Conservation (phyloP, 2,329 filamentous ascomycete species). For the Xylariaceae sp. region DNA sequence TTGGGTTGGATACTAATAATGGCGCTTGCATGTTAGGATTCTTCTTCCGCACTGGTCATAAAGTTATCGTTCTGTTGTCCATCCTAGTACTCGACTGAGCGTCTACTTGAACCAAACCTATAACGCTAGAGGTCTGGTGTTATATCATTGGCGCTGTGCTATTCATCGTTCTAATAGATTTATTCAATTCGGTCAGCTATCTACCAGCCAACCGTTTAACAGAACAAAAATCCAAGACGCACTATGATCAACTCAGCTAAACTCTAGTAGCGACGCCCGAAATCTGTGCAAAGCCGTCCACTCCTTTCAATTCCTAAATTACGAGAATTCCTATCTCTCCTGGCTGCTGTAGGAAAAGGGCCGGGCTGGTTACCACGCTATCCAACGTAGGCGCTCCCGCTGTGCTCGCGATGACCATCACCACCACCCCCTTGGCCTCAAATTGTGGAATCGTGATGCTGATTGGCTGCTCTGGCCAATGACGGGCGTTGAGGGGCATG, state of each 20-base stretch:
- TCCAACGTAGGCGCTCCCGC: slow-evolving; percentile 46
- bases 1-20: neutral
- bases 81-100: neutral
- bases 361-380: slow-evolving; percentile 48
- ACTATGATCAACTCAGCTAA: no score
- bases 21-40: neutral
- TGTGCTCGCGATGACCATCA: slow-evolving; percentile 46
- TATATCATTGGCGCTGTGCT: neutral
- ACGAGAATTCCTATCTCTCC: slow-evolving; percentile 1
- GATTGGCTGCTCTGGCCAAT: slow-evolving; percentile 35
- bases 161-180: no score
- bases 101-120: neutral
- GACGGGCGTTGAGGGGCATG: slow-evolving; percentile 44
- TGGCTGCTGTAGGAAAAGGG: slow-evolving; percentile 47
- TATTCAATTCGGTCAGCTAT: no score
- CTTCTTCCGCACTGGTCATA: neutral
- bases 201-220: no score
- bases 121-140: neutral
- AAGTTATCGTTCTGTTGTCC: neutral
- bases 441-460: slow-evolving; percentile 46
- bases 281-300: no score
- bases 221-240: no score
- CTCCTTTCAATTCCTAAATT: neutral
- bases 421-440: slow-evolving; percentile 47
- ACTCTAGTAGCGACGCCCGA: no score